Conservation (phyloP, 192 early-diverging fungal species). For the Chytriomyces sp. region DNA sequence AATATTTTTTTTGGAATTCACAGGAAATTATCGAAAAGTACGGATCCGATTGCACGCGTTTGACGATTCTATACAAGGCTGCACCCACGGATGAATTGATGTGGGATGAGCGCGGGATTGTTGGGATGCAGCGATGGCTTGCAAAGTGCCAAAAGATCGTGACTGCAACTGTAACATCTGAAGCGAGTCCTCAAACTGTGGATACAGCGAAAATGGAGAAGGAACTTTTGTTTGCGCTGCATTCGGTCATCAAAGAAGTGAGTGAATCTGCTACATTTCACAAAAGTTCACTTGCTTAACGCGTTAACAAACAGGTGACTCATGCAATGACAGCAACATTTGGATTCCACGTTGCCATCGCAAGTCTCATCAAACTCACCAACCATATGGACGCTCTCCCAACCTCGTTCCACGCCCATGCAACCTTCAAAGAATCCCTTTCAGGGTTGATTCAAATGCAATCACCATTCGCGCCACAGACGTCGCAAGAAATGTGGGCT, state of each 20-base stretch:
- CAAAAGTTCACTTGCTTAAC: background rate
- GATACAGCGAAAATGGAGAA: constrained; percentile 1
- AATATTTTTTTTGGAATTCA: background rate
- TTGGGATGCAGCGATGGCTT: constrained; percentile 92
- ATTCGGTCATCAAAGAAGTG: constrained; percentile 66
- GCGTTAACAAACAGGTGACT: constrained; percentile 37
- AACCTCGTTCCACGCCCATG: background rate
- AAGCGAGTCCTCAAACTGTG: background rate
- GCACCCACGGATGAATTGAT: constrained; percentile 86
- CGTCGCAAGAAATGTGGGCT: constrained; percentile 35
- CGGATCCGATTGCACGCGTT: constrained; percentile 84
- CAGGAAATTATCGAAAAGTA: constrained; percentile 62
- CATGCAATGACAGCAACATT: constrained; percentile 48
- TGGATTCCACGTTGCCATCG: constrained; percentile 84
- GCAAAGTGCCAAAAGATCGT: constrained; percentile 66
- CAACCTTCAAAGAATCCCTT: constrained; percentile 7
- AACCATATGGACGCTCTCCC: constrained; percentile 43
- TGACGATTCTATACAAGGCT: constrained; percentile 87
- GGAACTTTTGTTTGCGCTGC: constrained; percentile 51
- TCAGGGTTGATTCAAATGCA: constrained; percentile 33
- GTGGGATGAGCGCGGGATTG: constrained; percentile 90
- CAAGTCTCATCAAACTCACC: constrained; percentile 83
- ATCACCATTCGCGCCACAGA: constrained; percentile 46
- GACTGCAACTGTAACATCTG: background rate
- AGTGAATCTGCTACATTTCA: no score